A percentile compares a stretch with the other conserved stretches of the same genome.
phyloP scores from a whole-genome alignment of 306 rosid species.

The Cicer arietinum region DNA sequence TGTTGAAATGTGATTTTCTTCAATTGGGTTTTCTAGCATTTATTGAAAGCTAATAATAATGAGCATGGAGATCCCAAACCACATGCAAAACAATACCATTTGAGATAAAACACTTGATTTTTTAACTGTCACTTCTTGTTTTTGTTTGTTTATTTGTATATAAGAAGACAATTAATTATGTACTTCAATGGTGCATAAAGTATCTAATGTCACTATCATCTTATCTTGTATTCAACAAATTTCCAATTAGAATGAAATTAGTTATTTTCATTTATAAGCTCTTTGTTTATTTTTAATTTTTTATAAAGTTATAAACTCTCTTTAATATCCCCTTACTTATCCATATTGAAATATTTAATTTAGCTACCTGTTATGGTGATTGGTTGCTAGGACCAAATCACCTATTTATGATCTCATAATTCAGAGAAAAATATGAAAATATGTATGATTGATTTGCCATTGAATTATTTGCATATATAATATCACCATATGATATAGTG shows the following conservation, averaged over 20 bases:
- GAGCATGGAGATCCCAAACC: background rate
- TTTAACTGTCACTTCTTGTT: slow-evolving; percentile 10
- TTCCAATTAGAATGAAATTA: background rate
- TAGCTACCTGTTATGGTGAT: background rate
- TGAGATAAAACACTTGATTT: slow-evolving; percentile 1
- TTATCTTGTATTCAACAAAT: background rate
- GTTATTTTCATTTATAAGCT: slow-evolving; percentile 5
- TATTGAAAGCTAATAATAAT: slow-evolving; percentile 22
- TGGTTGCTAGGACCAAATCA: background rate
- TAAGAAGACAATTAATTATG: background rate
- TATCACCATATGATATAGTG: too few relatives aligned
- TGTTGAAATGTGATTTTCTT: slow-evolving; percentile 25
- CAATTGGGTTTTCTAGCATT: slow-evolving; percentile 13
- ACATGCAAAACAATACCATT: slow-evolving; percentile 22
- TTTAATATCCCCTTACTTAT: background rate
- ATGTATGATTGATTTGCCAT: too few relatives aligned
- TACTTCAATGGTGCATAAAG: background rate
- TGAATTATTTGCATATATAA: too few relatives aligned
- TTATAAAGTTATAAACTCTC: background rate
- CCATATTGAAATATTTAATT: background rate
- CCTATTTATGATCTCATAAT: background rate
- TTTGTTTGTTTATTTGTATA: background rate
- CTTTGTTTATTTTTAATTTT: background rate
- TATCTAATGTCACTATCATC: slow-evolving; percentile 7
- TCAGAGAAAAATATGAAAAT: too few relatives aligned